Evolutionary conservation across 768 basidiomycete genomes (phyloP).

Genomic region (Punctularia strigosozonata): DNA sequence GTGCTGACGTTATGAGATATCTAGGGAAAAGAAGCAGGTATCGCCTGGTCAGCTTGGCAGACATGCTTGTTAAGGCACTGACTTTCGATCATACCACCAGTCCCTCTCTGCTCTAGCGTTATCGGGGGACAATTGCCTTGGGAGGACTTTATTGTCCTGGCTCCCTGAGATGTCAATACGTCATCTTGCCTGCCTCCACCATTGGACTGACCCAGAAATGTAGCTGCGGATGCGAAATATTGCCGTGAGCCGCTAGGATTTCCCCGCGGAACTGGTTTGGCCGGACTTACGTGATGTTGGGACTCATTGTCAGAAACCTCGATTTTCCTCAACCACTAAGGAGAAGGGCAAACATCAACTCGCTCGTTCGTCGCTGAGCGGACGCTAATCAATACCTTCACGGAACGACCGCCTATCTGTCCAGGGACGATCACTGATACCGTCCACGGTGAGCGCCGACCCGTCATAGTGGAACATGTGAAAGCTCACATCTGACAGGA

Average conservation of each 20-base stretch:
- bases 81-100: slow-evolving; percentile 47
- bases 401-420: slow-evolving; percentile 48
- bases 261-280: neutral
- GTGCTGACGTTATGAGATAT: slow-evolving; percentile 22
- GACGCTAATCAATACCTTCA: slow-evolving; percentile 17
- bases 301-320: slow-evolving; percentile 37
- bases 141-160: slow-evolving; percentile 53
- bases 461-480: too few relatives aligned
- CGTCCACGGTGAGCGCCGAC: too few relatives aligned
- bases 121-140: slow-evolving; percentile 37
- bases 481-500: too few relatives aligned
- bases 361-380: neutral
- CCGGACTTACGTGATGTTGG: slow-evolving; percentile 35
- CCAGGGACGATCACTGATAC: slow-evolving; percentile 50
- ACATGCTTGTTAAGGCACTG: slow-evolving; percentile 2
- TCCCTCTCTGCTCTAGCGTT: slow-evolving; percentile 35
- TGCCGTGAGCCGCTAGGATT: neutral
- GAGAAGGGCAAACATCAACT: neutral
- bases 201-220: slow-evolving; percentile 22
- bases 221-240: slow-evolving; percentile 9
- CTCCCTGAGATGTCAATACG: slow-evolving; percentile 2
- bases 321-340: slow-evolving; percentile 47
- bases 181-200: neutral
- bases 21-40: too few relatives aligned
- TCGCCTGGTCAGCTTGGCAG: too few relatives aligned